Evolutionary conservation across 495 filamentous ascomycete genomes (phyloP).

Genomic region (Lentithecium fluviatile): DNA sequence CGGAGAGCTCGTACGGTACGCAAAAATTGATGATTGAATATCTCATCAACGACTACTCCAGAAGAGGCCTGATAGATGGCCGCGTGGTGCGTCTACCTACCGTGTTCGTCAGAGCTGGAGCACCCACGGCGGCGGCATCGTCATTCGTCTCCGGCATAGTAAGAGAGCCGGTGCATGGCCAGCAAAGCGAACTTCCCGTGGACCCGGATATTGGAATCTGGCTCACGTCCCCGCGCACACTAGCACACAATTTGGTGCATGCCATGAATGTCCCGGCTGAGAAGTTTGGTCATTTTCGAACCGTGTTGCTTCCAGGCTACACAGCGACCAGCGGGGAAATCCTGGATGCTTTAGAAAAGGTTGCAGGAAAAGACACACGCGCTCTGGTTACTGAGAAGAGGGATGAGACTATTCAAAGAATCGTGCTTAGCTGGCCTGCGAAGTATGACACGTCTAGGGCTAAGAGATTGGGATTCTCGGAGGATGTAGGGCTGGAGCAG

Average conservation of each 20-base stretch:
- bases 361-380: conserved; percentile 28
- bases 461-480: conserved; percentile 29
- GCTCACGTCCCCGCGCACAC: conserved; percentile 26
- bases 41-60: conserved; percentile 36
- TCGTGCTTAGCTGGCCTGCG: conserved; percentile 35
- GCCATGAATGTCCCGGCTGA: conserved; percentile 29
- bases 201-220: conserved; percentile 42
- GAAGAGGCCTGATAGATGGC: conserved; percentile 33
- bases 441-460: conserved; percentile 36
- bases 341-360: conserved; percentile 30
- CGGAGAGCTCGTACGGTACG: conserved; percentile 33
- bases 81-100: conserved; percentile 34
- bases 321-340: conserved; percentile 34
- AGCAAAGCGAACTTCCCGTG: conserved; percentile 34
- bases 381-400: conserved; percentile 31
- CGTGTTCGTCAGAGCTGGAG: conserved; percentile 33
- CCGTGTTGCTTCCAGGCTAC: conserved; percentile 32
- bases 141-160: conserved; percentile 36
- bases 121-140: conserved; percentile 33
- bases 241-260: conserved; percentile 34
- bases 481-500: conserved; percentile 34
- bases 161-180: conserved; percentile 32
- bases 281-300: conserved; percentile 32
- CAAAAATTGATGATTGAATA: conserved; percentile 37
- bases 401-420: conserved; percentile 31